Base-by-base conservation (phyloP, 306 rosid species). In the Vachellia pachyceras region DNA sequence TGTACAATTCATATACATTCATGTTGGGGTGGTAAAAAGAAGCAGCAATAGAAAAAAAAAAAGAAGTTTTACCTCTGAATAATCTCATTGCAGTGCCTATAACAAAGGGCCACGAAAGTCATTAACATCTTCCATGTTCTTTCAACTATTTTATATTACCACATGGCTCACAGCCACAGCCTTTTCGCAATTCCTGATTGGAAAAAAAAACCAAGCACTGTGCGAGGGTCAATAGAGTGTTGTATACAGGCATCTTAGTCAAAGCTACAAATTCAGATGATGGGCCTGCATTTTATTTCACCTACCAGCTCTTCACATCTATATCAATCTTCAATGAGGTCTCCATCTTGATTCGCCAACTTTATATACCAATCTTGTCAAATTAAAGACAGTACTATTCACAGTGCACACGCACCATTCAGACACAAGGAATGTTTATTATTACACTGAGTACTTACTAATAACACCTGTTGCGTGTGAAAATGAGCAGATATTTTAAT, bases 241-340 rank as follows among this genome's bases (percentile, higher is more conserved):
- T 20, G 57, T 4, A 41, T n/a, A n/a, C 23, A 15, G 73, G 66
- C 33, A 47, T 80, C 36, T 65, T 77, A 77, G 72, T 76, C 78
- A 54, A 54, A 63, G 45, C 55, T 35, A 35, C 14, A 25, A 23
- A 40, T 39, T 60, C 20, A 42, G 33, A 74, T 68, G 0, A 74
- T 40, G 13, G 52, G 67, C 47, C 39, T 71, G 25, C 17, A 46
- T 5, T 78, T 82, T 81, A 75, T n/a, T n/a, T n/a, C n/a, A n/a
- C 68, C 52, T 55, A 47, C 37, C 73, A 72, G 67, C 74, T 75
- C 20, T 13, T 18, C 68, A 15, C 10, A 36, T 35, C 50, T 49
- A 49, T 76, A 79, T 79, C 67, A 70, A 70, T 79, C 64, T 46
- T 65, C 39, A 71, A 76, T 71, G 18, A 55, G 69, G 76, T 75